Conservation (phyloP, 163 green algal species). For the Chlamydomonas reinhardtii region DNA sequence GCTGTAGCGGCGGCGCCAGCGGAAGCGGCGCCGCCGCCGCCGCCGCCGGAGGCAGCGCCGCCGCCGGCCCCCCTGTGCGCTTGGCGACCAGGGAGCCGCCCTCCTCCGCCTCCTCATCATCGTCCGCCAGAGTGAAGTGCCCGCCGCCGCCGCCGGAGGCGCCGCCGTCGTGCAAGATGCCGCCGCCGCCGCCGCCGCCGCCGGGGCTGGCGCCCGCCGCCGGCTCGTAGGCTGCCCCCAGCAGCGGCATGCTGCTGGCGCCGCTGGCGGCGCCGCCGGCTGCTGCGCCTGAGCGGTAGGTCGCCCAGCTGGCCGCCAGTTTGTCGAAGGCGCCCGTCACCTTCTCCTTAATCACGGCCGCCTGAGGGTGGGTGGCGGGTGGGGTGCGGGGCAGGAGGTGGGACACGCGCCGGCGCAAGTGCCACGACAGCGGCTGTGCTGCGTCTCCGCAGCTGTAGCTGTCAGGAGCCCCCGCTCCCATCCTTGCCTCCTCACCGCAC, state of each 20-base stretch:
- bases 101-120: constrained; percentile 38
- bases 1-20: neutral
- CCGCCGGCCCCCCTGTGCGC: neutral
- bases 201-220: neutral
- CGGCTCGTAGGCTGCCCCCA: neutral
- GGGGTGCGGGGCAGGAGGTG: too few relatives aligned
- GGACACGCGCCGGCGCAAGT: too few relatives aligned
- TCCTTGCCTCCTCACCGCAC: too few relatives aligned
- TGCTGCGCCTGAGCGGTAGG: neutral
- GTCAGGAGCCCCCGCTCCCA: too few relatives aligned
- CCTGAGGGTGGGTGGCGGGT: too few relatives aligned
- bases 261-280: neutral
- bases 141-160: neutral
- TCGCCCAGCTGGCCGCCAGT: neutral
- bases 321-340: constrained; percentile 39
- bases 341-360: constrained; percentile 25
- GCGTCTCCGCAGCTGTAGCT: too few relatives aligned
- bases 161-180: neutral
- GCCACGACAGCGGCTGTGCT: too few relatives aligned
- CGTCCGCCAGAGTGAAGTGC: constrained; percentile 39
- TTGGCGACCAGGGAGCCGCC: constrained; percentile 16
- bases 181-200: neutral
- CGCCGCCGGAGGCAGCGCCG: too few relatives aligned
- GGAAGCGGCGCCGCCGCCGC: neutral
- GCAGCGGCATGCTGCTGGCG: neutral